Conservation (phyloP, 148 eudicot genomes). For the Fallopia convolvulus region DNA sequence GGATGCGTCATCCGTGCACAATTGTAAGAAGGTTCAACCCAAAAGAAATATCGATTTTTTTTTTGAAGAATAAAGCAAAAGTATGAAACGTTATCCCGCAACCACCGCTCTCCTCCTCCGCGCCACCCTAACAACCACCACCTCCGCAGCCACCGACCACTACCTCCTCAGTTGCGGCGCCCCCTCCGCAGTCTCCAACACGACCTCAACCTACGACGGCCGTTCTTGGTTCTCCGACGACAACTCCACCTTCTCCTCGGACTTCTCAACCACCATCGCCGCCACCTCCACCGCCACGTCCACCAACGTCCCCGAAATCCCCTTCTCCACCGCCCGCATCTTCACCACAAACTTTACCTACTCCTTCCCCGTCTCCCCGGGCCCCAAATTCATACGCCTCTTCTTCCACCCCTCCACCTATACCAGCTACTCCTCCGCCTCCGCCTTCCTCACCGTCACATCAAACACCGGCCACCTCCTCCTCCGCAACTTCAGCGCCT, state of each 20-base stretch:
- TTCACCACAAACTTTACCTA: constrained; percentile 1
- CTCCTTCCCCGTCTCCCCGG: constrained; percentile 5
- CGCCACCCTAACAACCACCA: background rate
- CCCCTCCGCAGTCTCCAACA: background rate
- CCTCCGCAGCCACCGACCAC: background rate
- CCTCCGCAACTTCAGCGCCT: constrained; percentile 10
- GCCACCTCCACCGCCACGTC: background rate
- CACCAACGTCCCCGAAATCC: background rate
- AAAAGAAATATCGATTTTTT: too few relatives aligned
- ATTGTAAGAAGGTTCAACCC: too few relatives aligned
- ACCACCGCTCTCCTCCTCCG: background rate
- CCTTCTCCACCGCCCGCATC: constrained; percentile 5
- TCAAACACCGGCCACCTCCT: constrained; percentile 11
- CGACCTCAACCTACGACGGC: background rate
- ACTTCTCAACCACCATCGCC: background rate
- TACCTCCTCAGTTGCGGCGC: constrained; percentile 6
- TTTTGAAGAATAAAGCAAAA: background rate
- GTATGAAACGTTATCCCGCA: background rate
- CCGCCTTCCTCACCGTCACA: background rate
- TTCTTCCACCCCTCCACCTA: constrained; percentile 1
- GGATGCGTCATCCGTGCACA: too few relatives aligned
- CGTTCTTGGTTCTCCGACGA: constrained; percentile 2
- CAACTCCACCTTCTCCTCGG: background rate
- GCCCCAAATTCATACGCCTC: constrained; percentile 7
- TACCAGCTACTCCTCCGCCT: background rate